Percentiles rank a stretch among this genome's conserved stretches.
phyloP scores from a whole-genome alignment of 2,329 filamentous ascomycete species.

The Macrophomina tecta region DNA sequence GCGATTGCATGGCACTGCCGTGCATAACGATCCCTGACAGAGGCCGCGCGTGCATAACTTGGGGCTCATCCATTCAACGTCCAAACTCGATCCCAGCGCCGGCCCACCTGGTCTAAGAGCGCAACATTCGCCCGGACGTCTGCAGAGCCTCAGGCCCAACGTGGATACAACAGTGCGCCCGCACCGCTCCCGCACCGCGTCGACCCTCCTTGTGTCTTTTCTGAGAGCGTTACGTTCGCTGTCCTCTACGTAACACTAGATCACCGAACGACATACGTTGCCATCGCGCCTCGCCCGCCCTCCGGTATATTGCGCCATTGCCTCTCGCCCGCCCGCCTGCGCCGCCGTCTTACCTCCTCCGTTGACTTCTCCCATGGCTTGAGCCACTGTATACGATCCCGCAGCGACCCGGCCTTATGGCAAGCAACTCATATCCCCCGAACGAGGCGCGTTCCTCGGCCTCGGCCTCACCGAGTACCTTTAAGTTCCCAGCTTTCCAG shows the following conservation, averaged over 20 bases:
- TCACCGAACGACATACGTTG: constrained; percentile 26
- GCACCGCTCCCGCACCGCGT: not conserved
- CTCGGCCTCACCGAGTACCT: constrained; percentile 41
- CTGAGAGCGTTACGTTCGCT: not conserved
- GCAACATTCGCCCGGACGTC: constrained; percentile 20
- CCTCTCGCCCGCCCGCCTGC: constrained; percentile 12
- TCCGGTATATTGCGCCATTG: constrained; percentile 12
- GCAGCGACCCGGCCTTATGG: constrained; percentile 26
- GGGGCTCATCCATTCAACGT: constrained; percentile 4
- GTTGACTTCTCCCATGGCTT: constrained; percentile 28
- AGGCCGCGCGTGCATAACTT: constrained; percentile 23
- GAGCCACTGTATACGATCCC: constrained; percentile 3
- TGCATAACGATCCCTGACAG: constrained; percentile 10
- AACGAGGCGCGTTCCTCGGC: constrained; percentile 26
- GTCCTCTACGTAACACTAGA: constrained; percentile 18
- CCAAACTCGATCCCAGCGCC: constrained; percentile 1
- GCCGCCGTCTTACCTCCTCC: not conserved
- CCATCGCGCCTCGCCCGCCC: constrained; percentile 21
- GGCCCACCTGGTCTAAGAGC: constrained; percentile 6
- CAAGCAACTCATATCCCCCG: constrained; percentile 14
- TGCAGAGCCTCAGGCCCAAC: constrained; percentile 18
- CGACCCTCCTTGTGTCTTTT: not conserved
- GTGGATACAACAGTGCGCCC: constrained; percentile 2
- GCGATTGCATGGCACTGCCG: not conserved
- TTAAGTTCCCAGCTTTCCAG: constrained; percentile 55